Conservation (phyloP, 2,329 filamentous ascomycete species). For the Akanthomyces dipterigenus region DNA sequence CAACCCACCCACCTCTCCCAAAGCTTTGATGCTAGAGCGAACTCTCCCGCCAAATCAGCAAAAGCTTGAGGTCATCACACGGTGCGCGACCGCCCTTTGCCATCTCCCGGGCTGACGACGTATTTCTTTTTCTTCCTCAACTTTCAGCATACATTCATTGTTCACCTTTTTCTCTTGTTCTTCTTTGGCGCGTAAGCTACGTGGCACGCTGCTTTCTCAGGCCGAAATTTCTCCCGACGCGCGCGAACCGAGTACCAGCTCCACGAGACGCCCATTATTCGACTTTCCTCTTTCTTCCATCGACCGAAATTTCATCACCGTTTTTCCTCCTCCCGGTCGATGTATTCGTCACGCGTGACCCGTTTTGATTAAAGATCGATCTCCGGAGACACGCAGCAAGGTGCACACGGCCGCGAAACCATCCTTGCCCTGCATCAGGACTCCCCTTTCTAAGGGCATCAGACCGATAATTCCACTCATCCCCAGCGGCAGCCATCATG, state of each 20-base stretch:
- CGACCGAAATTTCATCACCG: background rate
- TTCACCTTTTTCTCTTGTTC: conserved; percentile 29
- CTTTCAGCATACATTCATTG: background rate
- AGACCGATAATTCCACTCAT: background rate
- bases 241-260: background rate
- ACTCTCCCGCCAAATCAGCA: conserved; percentile 8
- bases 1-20: background rate
- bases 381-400: background rate
- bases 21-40: conserved; percentile 10
- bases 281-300: background rate
- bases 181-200: conserved; percentile 38
- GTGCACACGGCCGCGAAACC: background rate
- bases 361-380: background rate
- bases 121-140: background rate
- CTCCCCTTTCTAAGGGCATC: background rate
- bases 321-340: background rate
- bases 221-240: conserved; percentile 6
- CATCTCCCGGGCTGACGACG: background rate
- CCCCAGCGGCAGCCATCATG: conserved; percentile 33
- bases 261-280: background rate
- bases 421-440: background rate
- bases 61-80: conserved; percentile 2
- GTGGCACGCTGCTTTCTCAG: background rate
- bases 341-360: background rate
- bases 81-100: background rate